Evolutionary conservation across 768 basidiomycete genomes (phyloP).

Genomic region (Mycena vitilis): DNA sequence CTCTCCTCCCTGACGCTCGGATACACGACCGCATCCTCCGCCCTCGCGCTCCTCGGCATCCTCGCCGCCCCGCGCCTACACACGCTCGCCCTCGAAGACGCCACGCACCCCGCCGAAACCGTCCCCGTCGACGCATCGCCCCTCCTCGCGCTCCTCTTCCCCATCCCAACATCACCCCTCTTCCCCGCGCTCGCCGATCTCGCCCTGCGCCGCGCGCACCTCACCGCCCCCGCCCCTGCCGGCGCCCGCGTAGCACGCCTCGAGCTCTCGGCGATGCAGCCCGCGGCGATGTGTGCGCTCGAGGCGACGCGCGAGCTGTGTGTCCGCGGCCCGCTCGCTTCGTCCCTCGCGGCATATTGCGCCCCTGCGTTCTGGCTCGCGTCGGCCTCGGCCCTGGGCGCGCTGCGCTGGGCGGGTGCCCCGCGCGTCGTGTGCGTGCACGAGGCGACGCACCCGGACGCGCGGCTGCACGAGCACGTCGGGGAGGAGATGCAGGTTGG

Average conservation of each 20-base stretch:
- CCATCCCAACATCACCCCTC: neutral
- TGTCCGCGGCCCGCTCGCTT: neutral
- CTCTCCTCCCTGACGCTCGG: conserved; percentile 56
- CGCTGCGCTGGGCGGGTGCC: neutral
- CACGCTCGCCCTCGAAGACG: conserved; percentile 57
- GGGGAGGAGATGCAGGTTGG: conserved; percentile 33
- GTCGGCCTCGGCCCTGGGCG: neutral
- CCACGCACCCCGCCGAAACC: conserved; percentile 53
- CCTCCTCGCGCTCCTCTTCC: conserved; percentile 45
- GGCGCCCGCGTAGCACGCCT: conserved; percentile 18
- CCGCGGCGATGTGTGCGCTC: neutral
- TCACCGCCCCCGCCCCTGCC: neutral
- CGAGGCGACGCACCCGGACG: neutral
- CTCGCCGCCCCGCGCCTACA: conserved; percentile 49
- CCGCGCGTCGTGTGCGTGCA: conserved; percentile 7
- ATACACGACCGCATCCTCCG: conserved; percentile 55
- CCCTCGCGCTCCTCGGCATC: conserved; percentile 51
- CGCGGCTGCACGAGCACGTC: conserved; percentile 30
- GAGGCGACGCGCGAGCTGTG: conserved; percentile 5
- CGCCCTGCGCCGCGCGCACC: conserved; percentile 19
- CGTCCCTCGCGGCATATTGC: too few relatives aligned
- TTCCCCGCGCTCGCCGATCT: conserved; percentile 15
- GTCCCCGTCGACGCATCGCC: conserved; percentile 54
- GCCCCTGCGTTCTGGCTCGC: too few relatives aligned
- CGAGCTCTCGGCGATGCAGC: conserved; percentile 19